Base-by-base conservation (phyloP, 495 filamentous ascomycete species). In the Lasiosphaeria ovina region DNA sequence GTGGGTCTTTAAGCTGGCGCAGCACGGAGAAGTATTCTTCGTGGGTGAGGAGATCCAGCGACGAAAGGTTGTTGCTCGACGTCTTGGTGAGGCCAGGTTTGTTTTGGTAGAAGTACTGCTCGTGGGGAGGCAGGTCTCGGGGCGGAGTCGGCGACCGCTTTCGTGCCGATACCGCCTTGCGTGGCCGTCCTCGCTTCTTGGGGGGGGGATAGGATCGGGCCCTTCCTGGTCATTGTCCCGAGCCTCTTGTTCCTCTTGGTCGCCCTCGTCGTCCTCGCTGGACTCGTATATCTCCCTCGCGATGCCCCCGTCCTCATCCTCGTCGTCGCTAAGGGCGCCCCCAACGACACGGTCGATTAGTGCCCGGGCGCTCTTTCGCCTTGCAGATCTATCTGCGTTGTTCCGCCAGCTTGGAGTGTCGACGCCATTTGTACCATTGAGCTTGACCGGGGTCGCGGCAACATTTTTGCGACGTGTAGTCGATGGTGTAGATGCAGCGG, bases 91-190 rank as follows among this genome's bases (percentile, higher is more conserved):
- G 81, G 17, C 89, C 91, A 14, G 90, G 85, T 38, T 89, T 86
- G 71, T 97, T 97, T 65, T 97, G 89, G 72, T 87, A 91, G 69
- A 98, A 98, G 70, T 96, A 98, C 54, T 86, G 87, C 69, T 98
- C 94, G 62, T 96, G 89, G 0, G 92, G 79, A 24, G 92, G 89
- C 4, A 98, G 79, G 60, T 93, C 83, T 34, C 82, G 80, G 40
- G 90, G 89, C 4, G 93, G 90, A 8, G 91, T 92, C 6, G 90
- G 89, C 10, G 89, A 89, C 47, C 83, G 86, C 69, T 89, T 89
- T 59, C 85, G 83, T 4, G 36, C 11, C 17, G 64, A 33, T 4
- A 59, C 55, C 52, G 68, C 35, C 51, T 66, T 64, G 16, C 62
- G 61, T 51, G 66, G 71, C 44, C 67, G 65, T 6, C 75, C 74